Evolutionary conservation across 2,329 filamentous ascomycete species (phyloP), one percentile per base, ranked within the genome.

Genomic region (Exophiala calicioides): DNA sequence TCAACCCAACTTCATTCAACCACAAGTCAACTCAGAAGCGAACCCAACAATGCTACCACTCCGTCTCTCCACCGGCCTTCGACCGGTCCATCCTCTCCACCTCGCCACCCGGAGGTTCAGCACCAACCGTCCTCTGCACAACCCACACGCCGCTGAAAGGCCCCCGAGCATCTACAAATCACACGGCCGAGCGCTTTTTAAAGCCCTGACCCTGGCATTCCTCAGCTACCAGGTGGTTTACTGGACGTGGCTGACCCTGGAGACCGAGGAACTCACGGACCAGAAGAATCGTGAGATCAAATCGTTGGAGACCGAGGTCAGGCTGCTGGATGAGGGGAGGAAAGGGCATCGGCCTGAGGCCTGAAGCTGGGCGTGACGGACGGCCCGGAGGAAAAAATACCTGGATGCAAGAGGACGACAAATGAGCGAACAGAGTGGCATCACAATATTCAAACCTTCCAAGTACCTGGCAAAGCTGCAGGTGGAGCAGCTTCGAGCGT

Each of bases 201-300:
- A 76, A 53, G 69, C 73, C 49, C 72, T 76, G 44, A 64, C 75
- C 3, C 68, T 71, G 5, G 70, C 71, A 3, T 67, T 75, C 26
- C 68, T 75, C 56, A 71, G 68, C 12, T 75, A 74, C 55, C 73
- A 76, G 52, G 62, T 73, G 31, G 61, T 72, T 15, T 73, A 75
- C 53, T 73, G 69, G 68, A 58, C 61, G 21, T 76, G 73, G 73
- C 44, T 71, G 58, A 73, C 70, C 49, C 57, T 75, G 9, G 72
- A 75, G 58, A 71, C 67, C 42, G 69, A 73, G 46, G 71, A 73
- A 50, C 60, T 62, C 5, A 72, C 68, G 53, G 58, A 65, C 13
- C 53, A 65, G 19, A 74, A 69, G 58, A 68, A 69, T n/a, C 41
- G 53, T 3, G 47, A 57, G 43, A 58, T 59, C 45, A 50, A 50